Percentiles rank a stretch among this genome's conserved stretches.
Conservation (phyloP, 1,284 basidiomycete species). For the Dichomitus squalens region DNA sequence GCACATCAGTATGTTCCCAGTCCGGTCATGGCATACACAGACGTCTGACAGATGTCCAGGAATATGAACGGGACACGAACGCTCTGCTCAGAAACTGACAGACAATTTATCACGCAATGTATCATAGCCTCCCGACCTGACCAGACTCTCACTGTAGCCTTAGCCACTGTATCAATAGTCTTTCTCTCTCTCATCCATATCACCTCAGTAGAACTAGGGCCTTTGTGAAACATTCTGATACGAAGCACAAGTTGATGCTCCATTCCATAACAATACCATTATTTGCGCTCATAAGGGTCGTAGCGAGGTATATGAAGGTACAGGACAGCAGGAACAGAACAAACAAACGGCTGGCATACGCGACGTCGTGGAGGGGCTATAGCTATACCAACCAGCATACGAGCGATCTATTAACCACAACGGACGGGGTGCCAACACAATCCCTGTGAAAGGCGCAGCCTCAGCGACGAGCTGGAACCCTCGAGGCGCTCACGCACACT, state of each 20-base stretch:
- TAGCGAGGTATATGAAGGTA: constrained; percentile 31
- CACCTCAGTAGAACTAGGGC: background rate
- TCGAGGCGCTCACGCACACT: background rate
- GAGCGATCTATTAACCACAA: constrained; percentile 15
- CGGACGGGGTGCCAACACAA: constrained; percentile 5
- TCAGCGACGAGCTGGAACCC: constrained; percentile 4
- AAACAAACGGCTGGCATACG: constrained; percentile 6
- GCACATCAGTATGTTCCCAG: constrained; percentile 54
- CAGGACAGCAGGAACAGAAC: constrained; percentile 22
- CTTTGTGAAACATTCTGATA: background rate
- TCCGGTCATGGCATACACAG: background rate
- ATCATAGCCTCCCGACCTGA: constrained; percentile 1
- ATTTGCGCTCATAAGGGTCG: constrained; percentile 30
- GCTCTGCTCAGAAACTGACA: background rate
- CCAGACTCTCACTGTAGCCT: constrained; percentile 32
- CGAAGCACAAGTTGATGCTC: background rate
- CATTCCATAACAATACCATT: constrained; percentile 26
- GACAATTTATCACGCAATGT: constrained; percentile 6
- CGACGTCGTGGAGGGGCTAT: constrained; percentile 3
- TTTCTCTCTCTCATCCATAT: constrained; percentile 2
- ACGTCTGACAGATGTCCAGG: background rate
- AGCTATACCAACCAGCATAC: constrained; percentile 11
- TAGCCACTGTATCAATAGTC: constrained; percentile 38
- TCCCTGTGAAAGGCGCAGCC: constrained; percentile 1
- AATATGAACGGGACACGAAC: background rate